Conservation (phyloP, 495 filamentous ascomycete species). For the Tirmania nivea region DNA sequence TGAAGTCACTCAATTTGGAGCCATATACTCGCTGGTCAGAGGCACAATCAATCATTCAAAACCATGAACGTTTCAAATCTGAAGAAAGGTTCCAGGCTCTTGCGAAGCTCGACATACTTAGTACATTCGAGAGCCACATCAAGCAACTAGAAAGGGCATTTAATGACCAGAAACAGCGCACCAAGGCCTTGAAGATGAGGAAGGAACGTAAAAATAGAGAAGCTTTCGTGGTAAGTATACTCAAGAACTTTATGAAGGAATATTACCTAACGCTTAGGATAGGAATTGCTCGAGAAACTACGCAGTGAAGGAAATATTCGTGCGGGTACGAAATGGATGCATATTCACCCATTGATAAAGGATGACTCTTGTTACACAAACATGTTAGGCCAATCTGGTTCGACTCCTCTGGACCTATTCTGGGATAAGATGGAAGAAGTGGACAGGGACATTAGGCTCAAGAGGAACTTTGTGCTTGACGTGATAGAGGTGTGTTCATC, state of each 20-base stretch:
- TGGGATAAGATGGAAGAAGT: slow-evolving; percentile 95
- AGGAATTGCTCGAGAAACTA: slow-evolving; percentile 46
- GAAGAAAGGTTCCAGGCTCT: slow-evolving; percentile 79
- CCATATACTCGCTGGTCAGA: slow-evolving; percentile 91
- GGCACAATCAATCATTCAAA: slow-evolving; percentile 59
- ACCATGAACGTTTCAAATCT: slow-evolving; percentile 55
- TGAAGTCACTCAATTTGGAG: slow-evolving; percentile 71
- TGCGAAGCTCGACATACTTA: slow-evolving; percentile 74
- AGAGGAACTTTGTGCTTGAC: slow-evolving; percentile 69
- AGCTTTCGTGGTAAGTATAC: slow-evolving; percentile 33
- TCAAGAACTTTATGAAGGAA: not conserved
- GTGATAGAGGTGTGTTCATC: slow-evolving; percentile 52
- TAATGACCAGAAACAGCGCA: slow-evolving; percentile 69
- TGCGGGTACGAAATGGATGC: slow-evolving; percentile 73
- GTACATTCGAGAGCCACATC: slow-evolving; percentile 84
- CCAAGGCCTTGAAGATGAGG: slow-evolving; percentile 57
- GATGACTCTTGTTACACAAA: slow-evolving; percentile 65
- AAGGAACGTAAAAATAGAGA: slow-evolving; percentile 74
- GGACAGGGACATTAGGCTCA: slow-evolving; percentile 57
- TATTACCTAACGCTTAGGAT: not conserved
- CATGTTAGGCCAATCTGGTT: slow-evolving; percentile 71
- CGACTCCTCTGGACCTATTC: slow-evolving; percentile 80
- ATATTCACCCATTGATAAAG: slow-evolving; percentile 54
- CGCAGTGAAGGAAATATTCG: slow-evolving; percentile 63
- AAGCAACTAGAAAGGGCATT: slow-evolving; percentile 72